Base-by-base conservation (phyloP, 495 filamentous ascomycete genomes). In the Xylaria venustula region DNA sequence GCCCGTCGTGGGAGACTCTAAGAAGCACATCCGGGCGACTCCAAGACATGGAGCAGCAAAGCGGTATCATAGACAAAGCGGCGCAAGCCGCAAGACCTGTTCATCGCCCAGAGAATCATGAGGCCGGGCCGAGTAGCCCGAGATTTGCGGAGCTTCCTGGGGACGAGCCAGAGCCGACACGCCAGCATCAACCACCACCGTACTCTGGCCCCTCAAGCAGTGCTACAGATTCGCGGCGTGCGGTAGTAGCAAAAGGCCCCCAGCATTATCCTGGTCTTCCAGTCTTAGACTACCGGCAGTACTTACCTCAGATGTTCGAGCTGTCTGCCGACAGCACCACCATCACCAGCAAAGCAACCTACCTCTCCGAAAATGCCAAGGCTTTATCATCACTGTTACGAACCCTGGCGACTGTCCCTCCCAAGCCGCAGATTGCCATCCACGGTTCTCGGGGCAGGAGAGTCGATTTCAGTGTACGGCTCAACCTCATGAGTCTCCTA, bases 401-500 rank as follows among this genome's bases (percentile, higher is more conserved):
- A 49, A 64, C 68, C 44, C 77, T 82, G 25, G 72, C 77, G 7
- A 75, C 75, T 1, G 66, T 85, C 0, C 81, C 81, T 8, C 82
- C 82, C 25, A 81, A 83, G 63, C 81, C 77, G 4, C 73, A 76
- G 36, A 71, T 84, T 37, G 76, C 76, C 56, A 77, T 83, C 46
- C 60, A 65, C 8, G 82, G 82, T 23, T 73, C 66, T 22, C 70
- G 69, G 14, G 62, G 66, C 15, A 60, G 62, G 34, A 67, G 63
- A 37, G 42, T 70, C 20, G 81, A 84, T 62, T 84, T 85, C 57
- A 72, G 74, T 46, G 67, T 84, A 55, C 78, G 77, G 62, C 67
- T 85, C 12, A 85, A 85, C 60, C 72, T 83, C 34, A 79, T 85
- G 74, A 73, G 69, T 41, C 64, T 83, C 32, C 72, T 85, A 11